Percentiles rank a stretch among this genome's conserved stretches.
Evolutionary conservation across 306 rosid genomes (phyloP).

Genomic region (Ormosia semicastrata): DNA sequence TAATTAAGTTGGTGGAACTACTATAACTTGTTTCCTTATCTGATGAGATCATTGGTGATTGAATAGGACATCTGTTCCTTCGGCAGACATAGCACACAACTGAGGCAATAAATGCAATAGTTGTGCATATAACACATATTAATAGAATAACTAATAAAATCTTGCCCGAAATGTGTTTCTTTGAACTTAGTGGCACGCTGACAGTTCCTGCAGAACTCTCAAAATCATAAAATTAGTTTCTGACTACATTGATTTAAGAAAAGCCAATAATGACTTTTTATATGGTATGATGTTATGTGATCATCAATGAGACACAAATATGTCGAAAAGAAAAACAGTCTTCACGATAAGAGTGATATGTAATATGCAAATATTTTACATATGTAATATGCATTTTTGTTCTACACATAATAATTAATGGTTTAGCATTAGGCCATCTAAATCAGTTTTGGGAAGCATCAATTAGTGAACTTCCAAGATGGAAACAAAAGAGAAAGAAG

Average conservation of each 20-base stretch:
- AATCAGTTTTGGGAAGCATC: not conserved
- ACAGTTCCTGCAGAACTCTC: constrained; percentile 62
- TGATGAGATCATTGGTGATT: constrained; percentile 50
- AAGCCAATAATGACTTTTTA: not conserved
- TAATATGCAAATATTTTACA: not conserved
- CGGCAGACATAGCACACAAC: constrained; percentile 52
- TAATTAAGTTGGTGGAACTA: constrained; percentile 64
- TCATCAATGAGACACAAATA: not conserved
- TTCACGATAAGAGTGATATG: not conserved
- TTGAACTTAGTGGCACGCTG: constrained; percentile 46
- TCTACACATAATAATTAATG: not conserved
- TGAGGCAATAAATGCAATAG: constrained; percentile 63
- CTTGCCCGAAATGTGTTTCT: constrained; percentile 62
- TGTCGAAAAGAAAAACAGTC: not conserved
- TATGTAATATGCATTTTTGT: not conserved
- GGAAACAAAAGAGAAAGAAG: constrained; percentile 30
- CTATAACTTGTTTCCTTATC: constrained; percentile 69
- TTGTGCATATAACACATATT: constrained; percentile 56
- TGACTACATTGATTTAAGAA: constrained; percentile 1
- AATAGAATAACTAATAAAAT: constrained; percentile 55
- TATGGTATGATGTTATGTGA: not conserved
- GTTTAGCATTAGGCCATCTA: not conserved
- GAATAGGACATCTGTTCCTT: constrained; percentile 49
- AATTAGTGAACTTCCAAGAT: not conserved
- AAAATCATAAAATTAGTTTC: constrained; percentile 20